Base-by-base conservation (phyloP, 164 flowering plant species). In the Vitis rotundifolia region DNA sequence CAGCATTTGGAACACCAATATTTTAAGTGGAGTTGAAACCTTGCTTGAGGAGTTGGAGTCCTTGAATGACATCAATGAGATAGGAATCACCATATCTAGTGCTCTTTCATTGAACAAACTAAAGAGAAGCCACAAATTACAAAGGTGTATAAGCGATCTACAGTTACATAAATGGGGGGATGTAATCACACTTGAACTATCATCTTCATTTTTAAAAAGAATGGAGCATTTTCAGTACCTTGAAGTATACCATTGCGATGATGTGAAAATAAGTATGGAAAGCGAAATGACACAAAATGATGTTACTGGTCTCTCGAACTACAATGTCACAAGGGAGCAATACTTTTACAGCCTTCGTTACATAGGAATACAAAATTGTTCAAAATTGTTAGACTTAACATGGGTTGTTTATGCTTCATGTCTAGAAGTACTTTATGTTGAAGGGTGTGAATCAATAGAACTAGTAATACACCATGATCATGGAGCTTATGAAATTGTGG, bases 361-460 rank as follows among this genome's bases (percentile, higher is more conserved):
- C 29, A 37, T 61, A 37, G 1, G 0, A 3, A 19, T 66, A 13
- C 0, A 0, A 0, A 7, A 10, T 0, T 66, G 65, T 50, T 1
- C 2, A 16, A 48, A n/a, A 1, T 31, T 31, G 44, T 31, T 31
- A 9, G 53, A 72, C 1, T 29, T 72, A 54, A 59, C 70, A 0
- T 66, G 59, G 59, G 64, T 72, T 16, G 3, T 31, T 28, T 19
- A 44, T 22, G 62, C 76, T 62, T 71, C 71, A 53, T 67, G 67
- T 11, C 48, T 72, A 0, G 59, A 60, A 13, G 0, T 0, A 51
- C 19, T 72, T 12, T 0, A 1, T 5, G 29, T 73, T 5, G 8
- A 5, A 1, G 61, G 62, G 16, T 1, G 9, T 0, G 11, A 48
- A 31, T 31, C 44, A 14, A 44, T 73, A 49, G 31, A 52, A 49